phyloP scores from a whole-genome alignment of 257 asterid species.

The Salvia rosmarinus region DNA sequence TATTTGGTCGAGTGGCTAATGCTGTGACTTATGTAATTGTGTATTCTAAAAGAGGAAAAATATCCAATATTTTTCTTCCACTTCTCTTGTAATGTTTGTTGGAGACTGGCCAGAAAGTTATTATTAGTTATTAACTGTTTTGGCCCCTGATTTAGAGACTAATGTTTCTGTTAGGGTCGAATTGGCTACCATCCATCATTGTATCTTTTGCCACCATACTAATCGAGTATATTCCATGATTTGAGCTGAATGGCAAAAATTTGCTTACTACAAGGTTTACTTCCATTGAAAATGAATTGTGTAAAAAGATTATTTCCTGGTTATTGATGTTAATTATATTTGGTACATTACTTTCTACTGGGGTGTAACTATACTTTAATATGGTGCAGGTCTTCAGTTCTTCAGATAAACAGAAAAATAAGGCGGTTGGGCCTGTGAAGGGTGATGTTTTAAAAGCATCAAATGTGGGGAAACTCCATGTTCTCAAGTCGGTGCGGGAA shows the following conservation, averaged over 20 bases:
- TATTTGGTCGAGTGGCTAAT: background rate
- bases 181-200: background rate
- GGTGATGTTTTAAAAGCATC: conserved; percentile 55
- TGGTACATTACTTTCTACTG: conserved; percentile 1
- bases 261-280: background rate
- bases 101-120: background rate
- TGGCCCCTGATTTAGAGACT: background rate
- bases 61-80: background rate
- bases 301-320: background rate
- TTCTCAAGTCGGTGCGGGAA: conserved; percentile 71
- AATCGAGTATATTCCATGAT: background rate
- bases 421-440: conserved; percentile 53
- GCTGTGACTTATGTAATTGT: background rate
- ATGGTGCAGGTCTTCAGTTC: conserved; percentile 52
- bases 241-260: background rate
- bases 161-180: background rate
- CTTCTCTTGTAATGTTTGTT: background rate
- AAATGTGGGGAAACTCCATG: conserved; percentile 66
- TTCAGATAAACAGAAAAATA: conserved; percentile 65
- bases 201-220: background rate
- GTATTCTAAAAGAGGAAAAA: conserved; percentile 6
- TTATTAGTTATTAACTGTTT: background rate
- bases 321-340: conserved; percentile 17
- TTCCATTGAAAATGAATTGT: background rate
- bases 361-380: conserved; percentile 21